Evolutionary conservation across 1,139 yeast genomes (phyloP).

Genomic region (Yamadazyma diddensiae): DNA sequence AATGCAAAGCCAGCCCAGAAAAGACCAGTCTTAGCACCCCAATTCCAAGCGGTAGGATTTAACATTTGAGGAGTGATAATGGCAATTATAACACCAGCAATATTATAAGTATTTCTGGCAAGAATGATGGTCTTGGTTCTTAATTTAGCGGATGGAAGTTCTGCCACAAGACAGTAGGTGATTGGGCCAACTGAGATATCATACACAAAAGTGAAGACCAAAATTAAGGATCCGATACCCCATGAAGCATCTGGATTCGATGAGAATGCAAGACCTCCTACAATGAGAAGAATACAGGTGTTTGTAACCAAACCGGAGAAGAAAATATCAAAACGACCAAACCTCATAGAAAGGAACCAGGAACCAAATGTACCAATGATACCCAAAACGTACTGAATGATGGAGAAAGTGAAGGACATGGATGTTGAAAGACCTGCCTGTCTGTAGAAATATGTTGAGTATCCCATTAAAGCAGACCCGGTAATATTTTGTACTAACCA

Average conservation of each 20-base stretch:
- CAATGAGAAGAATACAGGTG: slow-evolving; percentile 34
- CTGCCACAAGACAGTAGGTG: slow-evolving; percentile 55
- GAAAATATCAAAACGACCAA: slow-evolving; percentile 51
- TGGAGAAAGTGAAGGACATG: slow-evolving; percentile 44
- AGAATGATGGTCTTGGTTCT: slow-evolving; percentile 56
- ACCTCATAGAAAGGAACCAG: slow-evolving; percentile 45
- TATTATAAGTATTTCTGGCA: slow-evolving; percentile 49
- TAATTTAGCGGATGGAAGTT: slow-evolving; percentile 53
- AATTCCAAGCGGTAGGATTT: slow-evolving; percentile 54
- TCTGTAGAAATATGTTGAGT: slow-evolving; percentile 51
- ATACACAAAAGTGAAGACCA: slow-evolving; percentile 48
- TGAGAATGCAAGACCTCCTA: slow-evolving; percentile 37
- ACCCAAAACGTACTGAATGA: slow-evolving; percentile 48
- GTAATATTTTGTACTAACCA: slow-evolving; percentile 51
- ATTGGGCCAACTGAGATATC: slow-evolving; percentile 59
- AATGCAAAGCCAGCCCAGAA: slow-evolving; percentile 53
- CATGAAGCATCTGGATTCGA: slow-evolving; percentile 28
- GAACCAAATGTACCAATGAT: slow-evolving; percentile 49
- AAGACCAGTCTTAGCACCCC: slow-evolving; percentile 60
- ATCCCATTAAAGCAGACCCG: slow-evolving; percentile 53
- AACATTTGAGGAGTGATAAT: slow-evolving; percentile 55
- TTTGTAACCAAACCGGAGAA: slow-evolving; percentile 40
- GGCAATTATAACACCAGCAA: slow-evolving; percentile 41
- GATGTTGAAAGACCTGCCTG: slow-evolving; percentile 48
- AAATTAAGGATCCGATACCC: slow-evolving; percentile 49